Conservation (phyloP, 441 rosid species). For the Lepidium campestre region DNA sequence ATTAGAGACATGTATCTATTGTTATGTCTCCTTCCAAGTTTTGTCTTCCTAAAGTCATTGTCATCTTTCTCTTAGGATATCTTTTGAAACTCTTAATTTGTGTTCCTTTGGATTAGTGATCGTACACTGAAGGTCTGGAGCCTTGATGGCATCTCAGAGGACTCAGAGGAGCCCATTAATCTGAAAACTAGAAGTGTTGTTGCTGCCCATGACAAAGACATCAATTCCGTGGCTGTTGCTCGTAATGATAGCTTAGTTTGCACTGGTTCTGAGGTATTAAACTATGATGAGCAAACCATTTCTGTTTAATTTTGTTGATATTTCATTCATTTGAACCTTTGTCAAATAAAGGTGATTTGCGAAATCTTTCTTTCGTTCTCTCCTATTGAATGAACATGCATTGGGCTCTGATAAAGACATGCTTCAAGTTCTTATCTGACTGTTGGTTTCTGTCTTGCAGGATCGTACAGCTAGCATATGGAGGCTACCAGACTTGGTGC, state of each 20-base stretch:
- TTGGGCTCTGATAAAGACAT: not conserved
- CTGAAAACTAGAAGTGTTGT: constrained; percentile 89
- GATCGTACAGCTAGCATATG: constrained; percentile 95
- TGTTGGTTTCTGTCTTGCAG: constrained; percentile 33
- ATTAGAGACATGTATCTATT: not conserved
- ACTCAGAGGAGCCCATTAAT: constrained; percentile 47
- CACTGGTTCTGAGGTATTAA: constrained; percentile 88
- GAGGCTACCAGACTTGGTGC: constrained; percentile 88
- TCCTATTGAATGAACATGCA: not conserved
- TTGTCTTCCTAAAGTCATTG: not conserved
- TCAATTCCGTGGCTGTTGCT: constrained; percentile 84
- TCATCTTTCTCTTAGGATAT: not conserved
- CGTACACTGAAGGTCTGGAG: constrained; percentile 92
- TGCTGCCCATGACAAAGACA: constrained; percentile 90
- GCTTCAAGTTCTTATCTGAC: not conserved
- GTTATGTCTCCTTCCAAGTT: not conserved
- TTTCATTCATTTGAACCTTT: constrained; percentile 1
- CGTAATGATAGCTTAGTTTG: constrained; percentile 90
- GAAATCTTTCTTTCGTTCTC: not conserved
- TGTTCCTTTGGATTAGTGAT: constrained; percentile 50
- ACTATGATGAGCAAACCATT: not conserved
- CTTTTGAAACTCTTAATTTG: not conserved
- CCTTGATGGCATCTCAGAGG: constrained; percentile 58
- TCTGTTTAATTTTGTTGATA: not conserved
- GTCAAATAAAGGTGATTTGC: not conserved